Base-by-base conservation (phyloP, 768 basidiomycete species). In the Suillus luteus region DNA sequence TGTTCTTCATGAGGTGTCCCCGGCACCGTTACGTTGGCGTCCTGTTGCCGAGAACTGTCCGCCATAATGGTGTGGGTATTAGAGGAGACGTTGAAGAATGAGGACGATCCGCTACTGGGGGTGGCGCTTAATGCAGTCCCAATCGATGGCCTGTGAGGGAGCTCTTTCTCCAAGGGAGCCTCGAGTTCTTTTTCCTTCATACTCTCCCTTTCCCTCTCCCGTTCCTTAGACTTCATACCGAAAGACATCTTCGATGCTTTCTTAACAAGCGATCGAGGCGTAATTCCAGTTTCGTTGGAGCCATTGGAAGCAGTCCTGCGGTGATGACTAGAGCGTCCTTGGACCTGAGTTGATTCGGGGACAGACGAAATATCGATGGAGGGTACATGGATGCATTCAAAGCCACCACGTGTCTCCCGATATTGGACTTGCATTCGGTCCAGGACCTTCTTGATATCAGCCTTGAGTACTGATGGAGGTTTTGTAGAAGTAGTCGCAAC, bases 401-500 rank as follows among this genome's bases (percentile, higher is more conserved):
- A 99, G 2, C 96, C 97, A 63, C 87, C 82, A 77, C 89, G 92
- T 68, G 86, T 94, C 74, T 95, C 92, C 46, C 94, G 86, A 73
- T 97, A 95, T 75, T 95, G 93, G 38, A 99, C 91, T 66, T 96
- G 95, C 87, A 99, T 94, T 55, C 96, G 86, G 70, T 96, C 93
- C 44, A 99, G 83, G 1, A 97, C 96, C 14, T 86, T 85, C 57
- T 85, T 83, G 67, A 99, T 90, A 76, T 99, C 96, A 63, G 82
- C 78, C 75, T 93, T 92, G 77, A 99, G 88, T 10, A 85, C 81
- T 15, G 84, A 77, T 5, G 94, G 91, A 7, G 92, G 72, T 72
- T 96, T 98, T 5, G 95, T 95, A 33, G 95, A 92, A 2, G 97
- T 99, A 7, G 97, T 99, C 6, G 93, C 90, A 48, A 99, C 97